Evolutionary conservation across 2,329 filamentous ascomycete species (phyloP).

Genomic region (Tolypocladium tundrense): DNA sequence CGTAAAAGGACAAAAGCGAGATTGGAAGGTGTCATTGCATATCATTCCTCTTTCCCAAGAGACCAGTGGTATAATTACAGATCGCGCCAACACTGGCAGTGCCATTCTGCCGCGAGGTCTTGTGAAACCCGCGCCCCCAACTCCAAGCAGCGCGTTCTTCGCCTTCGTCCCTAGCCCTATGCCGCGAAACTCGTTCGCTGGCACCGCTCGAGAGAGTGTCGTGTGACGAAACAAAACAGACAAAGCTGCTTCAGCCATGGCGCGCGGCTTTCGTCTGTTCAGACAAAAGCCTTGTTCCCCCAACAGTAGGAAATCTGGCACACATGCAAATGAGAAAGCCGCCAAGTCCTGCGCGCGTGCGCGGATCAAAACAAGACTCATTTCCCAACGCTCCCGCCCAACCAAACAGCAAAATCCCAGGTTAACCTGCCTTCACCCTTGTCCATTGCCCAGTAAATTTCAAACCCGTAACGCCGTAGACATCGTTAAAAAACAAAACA

Average conservation of each 20-base stretch:
- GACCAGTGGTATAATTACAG: constrained; percentile 8
- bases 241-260: not conserved
- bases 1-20: not conserved
- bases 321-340: constrained; percentile 6
- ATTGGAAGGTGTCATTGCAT: constrained; percentile 1
- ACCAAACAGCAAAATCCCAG: constrained; percentile 8
- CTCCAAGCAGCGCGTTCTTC: not conserved
- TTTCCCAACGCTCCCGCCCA: constrained; percentile 9
- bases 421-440: constrained; percentile 6
- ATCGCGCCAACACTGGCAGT: constrained; percentile 1
- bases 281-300: not conserved
- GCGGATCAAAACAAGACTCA: constrained; percentile 10
- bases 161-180: not conserved
- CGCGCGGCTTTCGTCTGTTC: not conserved
- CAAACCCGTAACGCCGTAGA: constrained; percentile 24
- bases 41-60: constrained; percentile 1
- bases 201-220: not conserved
- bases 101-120: not conserved
- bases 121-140: not conserved
- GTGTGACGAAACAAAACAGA: not conserved
- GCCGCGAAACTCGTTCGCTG: not conserved
- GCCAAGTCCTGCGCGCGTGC: constrained; percentile 9
- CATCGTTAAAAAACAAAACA: constrained; percentile 25
- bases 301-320: constrained; percentile 1
- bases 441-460: constrained; percentile 7